Evolutionary conservation across 1,139 yeast species (phyloP), one percentile per base, ranked within the genome.

Genomic region (Debaryomyces subglobosus): DNA sequence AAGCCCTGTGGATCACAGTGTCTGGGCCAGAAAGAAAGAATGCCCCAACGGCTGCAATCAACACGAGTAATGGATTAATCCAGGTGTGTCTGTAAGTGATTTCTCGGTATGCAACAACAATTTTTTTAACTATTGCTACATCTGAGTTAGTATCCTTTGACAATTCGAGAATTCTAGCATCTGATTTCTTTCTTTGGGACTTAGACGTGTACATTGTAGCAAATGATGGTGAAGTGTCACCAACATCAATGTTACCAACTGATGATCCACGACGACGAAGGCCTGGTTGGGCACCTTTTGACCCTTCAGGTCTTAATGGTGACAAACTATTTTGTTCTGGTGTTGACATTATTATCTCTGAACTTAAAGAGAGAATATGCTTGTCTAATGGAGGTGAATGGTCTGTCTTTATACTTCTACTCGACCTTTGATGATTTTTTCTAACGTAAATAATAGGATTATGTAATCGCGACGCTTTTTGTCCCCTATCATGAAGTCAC

Each of bases 21-120:
- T 81, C 78, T 8, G 84, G 84, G 5, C 82, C 77, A 10, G 78
- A 68, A 30, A 79, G 60, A 45, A 75, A 69, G 58, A 73, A 84
- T 0, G 77, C 65, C 1, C 61, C 53, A 47, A 72, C 69, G 3
- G 79, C 65, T 1, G 64, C 46, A 0, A 65, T 37, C 52, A 85
- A 60, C 8, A 82, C 66, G 3, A 86, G 36, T 44, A 85, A 65
- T 1, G 97, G 96, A 15, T 80, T 71, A 38, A 89, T 64, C 97
- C 97, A 92, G 9, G 96, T 82, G 61, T 89, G 87, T 53, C 90
- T 77, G 61, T 80, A 83, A 49, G 81, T 66, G 56, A 87, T 69
- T 58, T 89, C 94, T 37, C 79, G 76, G 54, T 79, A 80, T 0
- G 82, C 79, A 15, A 82, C 63, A 71, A 80, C 72, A 41, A 85